These are phyloP conservation scores for Suhomyces bokatorum DNA, from an alignment of 1,139 yeast genomes.

Conservation along the genomic window DNA sequence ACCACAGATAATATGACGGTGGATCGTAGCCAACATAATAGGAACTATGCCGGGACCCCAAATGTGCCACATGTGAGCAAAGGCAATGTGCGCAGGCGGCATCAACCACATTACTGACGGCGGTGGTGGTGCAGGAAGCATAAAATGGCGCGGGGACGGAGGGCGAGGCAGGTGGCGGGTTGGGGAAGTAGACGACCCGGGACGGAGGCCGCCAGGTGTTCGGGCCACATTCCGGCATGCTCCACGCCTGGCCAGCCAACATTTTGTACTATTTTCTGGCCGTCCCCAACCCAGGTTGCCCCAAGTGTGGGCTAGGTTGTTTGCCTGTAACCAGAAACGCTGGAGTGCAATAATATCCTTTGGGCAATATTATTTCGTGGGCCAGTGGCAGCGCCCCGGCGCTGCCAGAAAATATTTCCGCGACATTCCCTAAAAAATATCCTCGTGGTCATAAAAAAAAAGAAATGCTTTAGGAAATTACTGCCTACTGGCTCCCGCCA, in stretches of 20 bases:
- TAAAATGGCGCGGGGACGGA: background rate
- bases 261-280: background rate
- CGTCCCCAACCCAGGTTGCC: background rate
- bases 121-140: no score
- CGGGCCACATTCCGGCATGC: background rate
- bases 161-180: background rate
- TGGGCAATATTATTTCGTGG: background rate
- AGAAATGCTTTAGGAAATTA: constrained; percentile 7
- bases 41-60: constrained; percentile 2
- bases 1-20: background rate
- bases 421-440: constrained; percentile 1
- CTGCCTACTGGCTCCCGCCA: constrained; percentile 6
- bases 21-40: background rate
- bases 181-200: background rate
- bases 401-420: constrained; percentile 1
- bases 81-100: no score
- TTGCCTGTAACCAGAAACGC: constrained; percentile 2
- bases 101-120: no score
- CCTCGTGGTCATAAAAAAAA: constrained; percentile 2
- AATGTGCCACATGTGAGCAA: background rate
- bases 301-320: constrained; percentile 3
- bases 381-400: background rate
- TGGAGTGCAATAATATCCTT: constrained; percentile 1
- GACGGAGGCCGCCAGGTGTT: no score
- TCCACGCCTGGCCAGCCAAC: background rate